Conservation (phyloP, 345 rosid species). For the Eucalyptus sp. region DNA sequence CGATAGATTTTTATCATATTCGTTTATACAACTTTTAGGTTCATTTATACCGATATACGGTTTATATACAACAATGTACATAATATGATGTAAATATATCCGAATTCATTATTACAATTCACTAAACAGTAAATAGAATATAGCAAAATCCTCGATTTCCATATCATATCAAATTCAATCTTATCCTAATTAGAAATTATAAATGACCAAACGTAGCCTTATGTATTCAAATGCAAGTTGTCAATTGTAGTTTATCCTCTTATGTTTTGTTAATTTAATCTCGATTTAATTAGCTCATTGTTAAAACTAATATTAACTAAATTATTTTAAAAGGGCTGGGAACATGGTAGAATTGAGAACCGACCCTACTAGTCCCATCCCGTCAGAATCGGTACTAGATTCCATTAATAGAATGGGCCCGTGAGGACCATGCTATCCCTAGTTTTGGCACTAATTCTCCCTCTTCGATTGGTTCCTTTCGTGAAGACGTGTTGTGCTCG, state of each 20-base stretch:
- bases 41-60: no score
- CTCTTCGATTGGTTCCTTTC: not conserved
- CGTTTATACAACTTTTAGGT: no score
- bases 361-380: not conserved
- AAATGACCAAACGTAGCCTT: no score
- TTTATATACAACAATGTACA: no score
- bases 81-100: no score
- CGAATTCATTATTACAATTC: fast-evolving
- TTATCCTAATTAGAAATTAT: no score
- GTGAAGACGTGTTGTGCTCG: not conserved
- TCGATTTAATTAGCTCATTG: not conserved
- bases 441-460: not conserved
- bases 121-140: no score
- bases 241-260: not conserved
- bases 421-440: not conserved
- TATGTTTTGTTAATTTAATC: not conserved
- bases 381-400: not conserved
- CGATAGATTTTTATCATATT: no score
- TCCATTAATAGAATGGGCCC: not conserved
- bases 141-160: fast-evolving
- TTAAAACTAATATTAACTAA: not conserved
- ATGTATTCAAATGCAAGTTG: not conserved
- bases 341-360: not conserved
- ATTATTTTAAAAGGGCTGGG: not conserved
- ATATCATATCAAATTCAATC: fast-evolving